A percentile compares a stretch with the other conserved stretches of the same genome.
Conservation (phyloP, 106 monocot species). For the Acorus calamus region DNA sequence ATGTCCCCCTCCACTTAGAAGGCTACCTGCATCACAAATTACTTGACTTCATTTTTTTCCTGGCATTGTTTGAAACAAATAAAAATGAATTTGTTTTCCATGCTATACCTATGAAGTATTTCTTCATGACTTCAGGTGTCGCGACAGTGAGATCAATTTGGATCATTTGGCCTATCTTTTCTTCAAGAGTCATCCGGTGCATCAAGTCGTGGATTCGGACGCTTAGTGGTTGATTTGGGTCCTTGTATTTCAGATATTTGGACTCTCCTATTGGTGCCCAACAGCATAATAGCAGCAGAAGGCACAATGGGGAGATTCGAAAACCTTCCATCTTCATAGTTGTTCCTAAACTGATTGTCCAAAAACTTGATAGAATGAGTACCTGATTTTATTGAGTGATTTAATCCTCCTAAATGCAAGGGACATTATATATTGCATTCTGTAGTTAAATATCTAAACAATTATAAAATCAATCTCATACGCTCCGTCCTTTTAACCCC, state of each 20-base stretch:
- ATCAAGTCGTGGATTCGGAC: constrained; percentile 29
- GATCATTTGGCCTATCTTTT: constrained; percentile 52
- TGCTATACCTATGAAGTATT: constrained; percentile 23
- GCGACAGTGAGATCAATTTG: constrained; percentile 33
- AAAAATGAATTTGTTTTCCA: no score
- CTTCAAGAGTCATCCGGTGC: constrained; percentile 38
- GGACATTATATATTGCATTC: no score
- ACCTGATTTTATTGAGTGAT: no score
- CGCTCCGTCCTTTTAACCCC: no score
- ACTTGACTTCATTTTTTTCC: neutral
- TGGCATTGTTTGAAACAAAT: no score
- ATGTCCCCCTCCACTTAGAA: constrained; percentile 69
- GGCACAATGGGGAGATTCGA: no score
- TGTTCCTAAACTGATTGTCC: no score
- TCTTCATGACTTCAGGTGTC: constrained; percentile 26
- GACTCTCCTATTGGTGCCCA: constrained; percentile 3
- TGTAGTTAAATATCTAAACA: no score
- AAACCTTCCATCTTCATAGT: no score
- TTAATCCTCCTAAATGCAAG: no score
- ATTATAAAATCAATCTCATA: no score
- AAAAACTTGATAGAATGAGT: no score
- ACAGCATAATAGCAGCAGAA: constrained; percentile 6
- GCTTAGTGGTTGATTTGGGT: constrained; percentile 21
- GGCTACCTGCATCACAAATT: constrained; percentile 39
- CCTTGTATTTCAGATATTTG: constrained; percentile 31